Base-by-base conservation (phyloP, 768 basidiomycete species). In the Mycena chlorophos region DNA sequence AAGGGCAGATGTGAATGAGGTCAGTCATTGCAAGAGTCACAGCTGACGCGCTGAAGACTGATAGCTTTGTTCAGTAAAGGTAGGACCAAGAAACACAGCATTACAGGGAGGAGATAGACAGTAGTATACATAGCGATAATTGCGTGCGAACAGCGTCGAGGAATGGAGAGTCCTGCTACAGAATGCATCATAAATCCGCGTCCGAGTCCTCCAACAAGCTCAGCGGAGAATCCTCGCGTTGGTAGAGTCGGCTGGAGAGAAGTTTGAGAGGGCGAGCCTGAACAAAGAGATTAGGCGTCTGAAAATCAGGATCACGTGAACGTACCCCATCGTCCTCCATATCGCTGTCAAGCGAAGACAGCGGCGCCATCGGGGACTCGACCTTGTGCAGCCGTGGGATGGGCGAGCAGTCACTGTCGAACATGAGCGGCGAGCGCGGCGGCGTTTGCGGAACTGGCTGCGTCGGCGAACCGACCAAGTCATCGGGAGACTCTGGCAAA, bases 171-270 rank as follows among this genome's bases (percentile, higher is more conserved):
- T 49, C 56, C 49, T 51, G 8, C 13, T 55, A 55, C 57, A 58
- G 1, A 42, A 53, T 42, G 51, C 30, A 48, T 56, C 23, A 57
- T 17, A 20, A 52, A 25, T 60, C 58, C 54, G 39, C 26, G 48
- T 61, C 59, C 31, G 60, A 61, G 14, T 57, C 51, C 27, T 54
- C 28, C 8, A 51, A 17, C 4, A 55, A 84, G 80, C 56, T 55
- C 77, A 49, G 81, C 78, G 38, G 74, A 70, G 63, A 78, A 60
- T 79, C 83, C 84, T 84, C 30, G 17, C 38, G 14, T 29, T 56
- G 8, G 22, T 12, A 22, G 13, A 34, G 8, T 17, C 13, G 20
- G 20, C 40, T 12, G 8, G 40, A 42, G 22, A 10, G 13, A 42
- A 20, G 40, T 19, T 29, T 56, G 8, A 42, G 40, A 22, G 13